phyloP scores from a whole-genome alignment of 805 yeast species.

The Yamadazyma scolyti region DNA sequence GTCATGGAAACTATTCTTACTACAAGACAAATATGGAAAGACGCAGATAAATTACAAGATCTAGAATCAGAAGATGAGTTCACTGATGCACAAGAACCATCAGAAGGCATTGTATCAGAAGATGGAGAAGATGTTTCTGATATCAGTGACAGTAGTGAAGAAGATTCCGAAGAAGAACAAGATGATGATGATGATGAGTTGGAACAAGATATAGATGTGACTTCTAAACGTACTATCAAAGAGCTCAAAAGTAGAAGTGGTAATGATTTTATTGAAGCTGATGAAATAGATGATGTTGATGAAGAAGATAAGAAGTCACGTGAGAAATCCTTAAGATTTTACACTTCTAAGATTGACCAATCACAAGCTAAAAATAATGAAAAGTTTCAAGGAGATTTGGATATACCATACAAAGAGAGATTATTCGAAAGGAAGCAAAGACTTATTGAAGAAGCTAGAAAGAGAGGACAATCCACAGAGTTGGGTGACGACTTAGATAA shows the following conservation, averaged over 20 bases:
- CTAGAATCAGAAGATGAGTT: slow-evolving; percentile 6
- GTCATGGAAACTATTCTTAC: slow-evolving; percentile 84
- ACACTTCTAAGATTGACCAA: slow-evolving; percentile 95
- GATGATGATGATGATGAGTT: slow-evolving; percentile 17
- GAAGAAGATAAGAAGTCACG: slow-evolving; percentile 79
- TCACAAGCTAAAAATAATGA: slow-evolving; percentile 53
- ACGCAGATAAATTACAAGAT: slow-evolving; percentile 53
- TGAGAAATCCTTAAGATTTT: slow-evolving; percentile 83
- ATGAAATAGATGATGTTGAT: slow-evolving; percentile 71
- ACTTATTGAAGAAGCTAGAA: slow-evolving; percentile 80
- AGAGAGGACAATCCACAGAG: slow-evolving; percentile 59
- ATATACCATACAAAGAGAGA: slow-evolving; percentile 88
- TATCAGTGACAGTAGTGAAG: slow-evolving; percentile 11
- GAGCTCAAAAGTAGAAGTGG: slow-evolving; percentile 11
- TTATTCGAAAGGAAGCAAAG: slow-evolving; percentile 87
- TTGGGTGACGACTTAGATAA: slow-evolving; percentile 57
- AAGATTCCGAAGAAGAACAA: slow-evolving; percentile 13
- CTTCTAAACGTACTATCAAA: slow-evolving; percentile 51
- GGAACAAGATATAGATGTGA: slow-evolving; percentile 46
- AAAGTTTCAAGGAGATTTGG: slow-evolving; percentile 72
- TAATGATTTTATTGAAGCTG: slow-evolving; percentile 67
- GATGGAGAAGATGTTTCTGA: slow-evolving; percentile 16
- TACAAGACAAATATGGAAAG: slow-evolving; percentile 86
- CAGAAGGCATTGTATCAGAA: slow-evolving; percentile 12
- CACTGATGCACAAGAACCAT: slow-evolving; percentile 5